These are phyloP conservation scores for Juglanconis juglandina DNA, from an alignment of 2,329 filamentous ascomycete species.

Conservation along the genomic window DNA sequence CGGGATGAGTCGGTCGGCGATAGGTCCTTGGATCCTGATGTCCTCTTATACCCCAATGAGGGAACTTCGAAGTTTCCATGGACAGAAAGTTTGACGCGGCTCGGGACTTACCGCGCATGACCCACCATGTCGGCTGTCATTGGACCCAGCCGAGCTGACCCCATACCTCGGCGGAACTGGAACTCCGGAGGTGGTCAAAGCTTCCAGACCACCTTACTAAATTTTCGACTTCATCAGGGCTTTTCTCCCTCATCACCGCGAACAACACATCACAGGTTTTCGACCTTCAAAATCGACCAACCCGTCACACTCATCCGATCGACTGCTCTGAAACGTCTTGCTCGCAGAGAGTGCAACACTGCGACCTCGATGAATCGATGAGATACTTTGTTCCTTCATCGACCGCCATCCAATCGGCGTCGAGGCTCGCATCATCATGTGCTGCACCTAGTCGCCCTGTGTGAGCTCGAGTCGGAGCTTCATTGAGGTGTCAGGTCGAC, in stretches of 20 bases:
- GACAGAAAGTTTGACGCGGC: too few species aligned
- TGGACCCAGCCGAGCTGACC: neutral
- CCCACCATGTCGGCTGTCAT: neutral
- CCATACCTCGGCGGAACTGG: neutral
- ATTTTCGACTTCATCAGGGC: neutral
- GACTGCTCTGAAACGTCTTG: neutral
- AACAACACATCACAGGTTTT: neutral
- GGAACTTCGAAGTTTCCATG: too few species aligned
- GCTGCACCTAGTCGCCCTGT: constrained; percentile 14
- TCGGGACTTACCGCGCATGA: too few species aligned
- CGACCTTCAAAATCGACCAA: neutral
- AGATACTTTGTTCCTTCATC: constrained; percentile 6
- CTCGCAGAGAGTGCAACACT: neutral
- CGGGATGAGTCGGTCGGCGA: too few species aligned
- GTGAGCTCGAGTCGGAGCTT: constrained; percentile 1
- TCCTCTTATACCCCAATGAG: too few species aligned
- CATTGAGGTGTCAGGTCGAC: neutral
- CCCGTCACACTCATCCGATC: neutral
- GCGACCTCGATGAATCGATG: constrained; percentile 10
- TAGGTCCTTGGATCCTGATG: too few species aligned
- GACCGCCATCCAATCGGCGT: constrained; percentile 17
- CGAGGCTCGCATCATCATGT: constrained; percentile 19
- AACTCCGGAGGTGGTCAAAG: constrained; percentile 8
- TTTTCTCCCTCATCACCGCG: neutral
- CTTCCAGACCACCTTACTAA: constrained; percentile 1